Conservation (phyloP, 768 basidiomycete genomes). For the Tricholoma terreum region DNA sequence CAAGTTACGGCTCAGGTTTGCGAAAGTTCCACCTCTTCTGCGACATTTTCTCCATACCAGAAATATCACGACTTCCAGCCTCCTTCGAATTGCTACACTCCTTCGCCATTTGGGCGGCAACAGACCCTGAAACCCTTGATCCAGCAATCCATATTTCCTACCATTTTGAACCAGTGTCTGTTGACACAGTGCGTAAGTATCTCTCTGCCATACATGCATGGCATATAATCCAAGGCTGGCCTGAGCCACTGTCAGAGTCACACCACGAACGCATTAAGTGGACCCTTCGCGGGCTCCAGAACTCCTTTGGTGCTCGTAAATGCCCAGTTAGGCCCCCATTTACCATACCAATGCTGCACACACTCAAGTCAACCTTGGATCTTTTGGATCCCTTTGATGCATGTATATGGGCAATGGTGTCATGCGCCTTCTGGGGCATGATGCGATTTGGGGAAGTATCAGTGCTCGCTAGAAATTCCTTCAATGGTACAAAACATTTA, state of each 20-base stretch:
- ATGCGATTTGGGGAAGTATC: slow-evolving; percentile 38
- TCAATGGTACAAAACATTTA: slow-evolving; percentile 21
- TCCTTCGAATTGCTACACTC: neutral
- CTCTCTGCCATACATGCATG: neutral
- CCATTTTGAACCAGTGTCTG: neutral
- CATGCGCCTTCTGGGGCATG: slow-evolving; percentile 38
- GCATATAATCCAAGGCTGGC: neutral
- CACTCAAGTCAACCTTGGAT: neutral
- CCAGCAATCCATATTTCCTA: neutral
- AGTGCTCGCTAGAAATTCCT: slow-evolving; percentile 18
- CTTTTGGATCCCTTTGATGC: slow-evolving; percentile 22
- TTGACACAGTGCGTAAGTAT: neutral
- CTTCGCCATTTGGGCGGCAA: neutral
- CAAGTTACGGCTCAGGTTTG: no score
- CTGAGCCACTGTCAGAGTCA: neutral
- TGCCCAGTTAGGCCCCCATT: neutral
- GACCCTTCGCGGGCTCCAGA: neutral
- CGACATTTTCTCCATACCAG: no score
- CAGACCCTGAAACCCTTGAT: neutral
- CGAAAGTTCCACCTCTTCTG: no score
- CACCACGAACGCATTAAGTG: neutral
- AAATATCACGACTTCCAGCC: no score
- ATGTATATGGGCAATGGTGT: slow-evolving; percentile 34
- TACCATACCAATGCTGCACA: neutral
- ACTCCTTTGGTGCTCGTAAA: neutral